phyloP scores from a whole-genome alignment of 2,329 filamentous ascomycete genomes.

The Colletotrichum costaricense region DNA sequence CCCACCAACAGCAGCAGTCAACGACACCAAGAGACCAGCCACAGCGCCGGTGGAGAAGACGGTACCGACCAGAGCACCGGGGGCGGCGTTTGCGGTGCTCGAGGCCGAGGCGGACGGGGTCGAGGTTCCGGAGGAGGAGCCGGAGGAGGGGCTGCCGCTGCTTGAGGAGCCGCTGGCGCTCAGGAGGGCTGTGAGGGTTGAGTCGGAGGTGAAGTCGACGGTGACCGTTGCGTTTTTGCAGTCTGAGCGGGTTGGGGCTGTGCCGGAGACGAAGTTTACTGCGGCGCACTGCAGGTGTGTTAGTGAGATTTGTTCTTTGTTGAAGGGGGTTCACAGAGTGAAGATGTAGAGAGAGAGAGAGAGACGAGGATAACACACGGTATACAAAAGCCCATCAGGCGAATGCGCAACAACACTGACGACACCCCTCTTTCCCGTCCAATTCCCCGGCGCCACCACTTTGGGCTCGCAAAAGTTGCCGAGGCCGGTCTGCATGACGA shows the following conservation, averaged over 20 bases:
- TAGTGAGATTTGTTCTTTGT: conserved; percentile 3
- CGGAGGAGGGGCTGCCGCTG: conserved; percentile 4
- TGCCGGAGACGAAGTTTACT: conserved; percentile 65
- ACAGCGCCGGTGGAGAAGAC: conserved; percentile 4
- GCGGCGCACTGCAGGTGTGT: conserved; percentile 58
- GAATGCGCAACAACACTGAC: conserved; percentile 63
- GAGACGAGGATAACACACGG: conserved; percentile 52
- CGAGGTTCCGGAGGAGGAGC: not conserved
- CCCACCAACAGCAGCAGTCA: conserved; percentile 30
- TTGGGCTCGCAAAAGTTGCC: conserved; percentile 64
- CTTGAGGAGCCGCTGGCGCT: conserved; percentile 5
- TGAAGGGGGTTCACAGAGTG: no score
- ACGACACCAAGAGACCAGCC: not conserved
- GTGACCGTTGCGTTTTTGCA: conserved; percentile 50
- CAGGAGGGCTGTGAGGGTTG: conserved; percentile 49
- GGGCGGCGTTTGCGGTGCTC: conserved; percentile 13
- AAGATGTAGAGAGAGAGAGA: no score
- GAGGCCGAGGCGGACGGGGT: not conserved
- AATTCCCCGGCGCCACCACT: conserved; percentile 59
- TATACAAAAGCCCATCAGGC: conserved; percentile 66
- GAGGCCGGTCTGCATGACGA: conserved; percentile 64
- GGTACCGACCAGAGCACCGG: not conserved
- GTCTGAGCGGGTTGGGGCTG: conserved; percentile 43
- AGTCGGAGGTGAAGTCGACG: conserved; percentile 44
- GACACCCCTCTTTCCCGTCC: conserved; percentile 65